Percentiles rank a stretch among this genome's conserved stretches.
Conservation (phyloP, 176 grass and related monocot genomes). For the Juncus effusus region DNA sequence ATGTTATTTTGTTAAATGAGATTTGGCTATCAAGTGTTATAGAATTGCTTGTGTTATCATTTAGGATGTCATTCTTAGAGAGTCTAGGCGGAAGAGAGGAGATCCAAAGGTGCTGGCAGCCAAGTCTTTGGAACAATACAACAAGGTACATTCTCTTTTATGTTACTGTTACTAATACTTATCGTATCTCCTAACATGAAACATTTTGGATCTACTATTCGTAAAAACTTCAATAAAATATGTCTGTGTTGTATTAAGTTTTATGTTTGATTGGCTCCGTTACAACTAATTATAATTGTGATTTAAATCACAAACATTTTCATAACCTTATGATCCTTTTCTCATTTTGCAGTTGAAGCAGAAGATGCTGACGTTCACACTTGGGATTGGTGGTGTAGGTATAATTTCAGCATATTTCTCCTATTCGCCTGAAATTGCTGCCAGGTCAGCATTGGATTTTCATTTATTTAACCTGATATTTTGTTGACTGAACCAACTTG, state of each 20-base stretch:
- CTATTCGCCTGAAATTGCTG: constrained; percentile 88
- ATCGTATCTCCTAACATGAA: not conserved
- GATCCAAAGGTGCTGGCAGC: constrained; percentile 75
- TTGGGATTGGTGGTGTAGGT: constrained; percentile 75
- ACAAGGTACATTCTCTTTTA: constrained; percentile 44
- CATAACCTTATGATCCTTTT: not conserved
- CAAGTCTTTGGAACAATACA: constrained; percentile 52
- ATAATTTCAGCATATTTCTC: constrained; percentile 82
- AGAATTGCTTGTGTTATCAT: constrained; percentile 16
- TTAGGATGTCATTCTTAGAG: constrained; percentile 84
- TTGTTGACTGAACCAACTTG: too few relatives aligned
- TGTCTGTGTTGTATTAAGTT: not conserved
- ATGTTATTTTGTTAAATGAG: not conserved
- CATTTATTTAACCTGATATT: not conserved
- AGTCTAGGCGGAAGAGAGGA: constrained; percentile 51
- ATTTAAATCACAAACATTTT: constrained; percentile 12
- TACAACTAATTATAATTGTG: not conserved
- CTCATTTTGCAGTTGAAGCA: constrained; percentile 74
- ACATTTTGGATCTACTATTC: not conserved
- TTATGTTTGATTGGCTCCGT: not conserved
- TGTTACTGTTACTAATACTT: not conserved
- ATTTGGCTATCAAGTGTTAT: not conserved
- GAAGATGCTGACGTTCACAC: constrained; percentile 69
- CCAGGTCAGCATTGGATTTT: constrained; percentile 41
- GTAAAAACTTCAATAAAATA: not conserved